Evolutionary conservation across 1,139 yeast species (phyloP), one percentile per base, ranked within the genome.

Genomic region (Saccharomyces hybrid): DNA sequence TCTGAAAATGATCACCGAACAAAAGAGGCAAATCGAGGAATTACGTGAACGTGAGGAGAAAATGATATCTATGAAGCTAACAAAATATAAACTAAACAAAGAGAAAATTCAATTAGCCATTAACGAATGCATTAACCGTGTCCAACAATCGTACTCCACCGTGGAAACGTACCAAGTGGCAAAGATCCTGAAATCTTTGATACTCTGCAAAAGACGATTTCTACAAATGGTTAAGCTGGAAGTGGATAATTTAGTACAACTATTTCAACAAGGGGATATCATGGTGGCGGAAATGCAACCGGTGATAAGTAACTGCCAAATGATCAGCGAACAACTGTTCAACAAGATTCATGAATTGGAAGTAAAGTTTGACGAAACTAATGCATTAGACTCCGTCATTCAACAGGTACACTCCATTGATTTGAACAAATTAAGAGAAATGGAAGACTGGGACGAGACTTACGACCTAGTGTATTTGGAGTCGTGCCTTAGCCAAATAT

Each of bases 1-100:
- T 66, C 73, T 88, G 65, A 86, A 86, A 70, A 86, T 88, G 84
- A 89, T 90, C 44, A 83, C 91, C 2, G 91, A 87, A 62, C 96
- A 88, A 64, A 83, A 83, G 60, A 80, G 78, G 55, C 93, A 88
- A 68, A 88, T 90, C 55, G 88, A 83, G 50, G 87, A 84, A 57
- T 74, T 88, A 53, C 74, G 88, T 56, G 66, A 68, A 0, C 74
- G 89, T 52, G 91, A 86, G 62, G 58, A 70, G 1, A 67, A 70
- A 28, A 72, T 77, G 49, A 71, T 79, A 2, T 74, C 75, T 3
- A 61, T 65, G 19, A 72, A 75, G 0, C 51, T 77, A 1, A 62
- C 64, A 2, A 70, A 70, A 46, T 74, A 70, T 49, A 70, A 65
- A 26, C 54, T 64, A 2, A 64, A 71, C 6, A 66, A 72, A 49